These are phyloP conservation scores for Diutina scorzettiae DNA, from an alignment of 1,139 yeast genomes.

Conservation along the genomic window DNA sequence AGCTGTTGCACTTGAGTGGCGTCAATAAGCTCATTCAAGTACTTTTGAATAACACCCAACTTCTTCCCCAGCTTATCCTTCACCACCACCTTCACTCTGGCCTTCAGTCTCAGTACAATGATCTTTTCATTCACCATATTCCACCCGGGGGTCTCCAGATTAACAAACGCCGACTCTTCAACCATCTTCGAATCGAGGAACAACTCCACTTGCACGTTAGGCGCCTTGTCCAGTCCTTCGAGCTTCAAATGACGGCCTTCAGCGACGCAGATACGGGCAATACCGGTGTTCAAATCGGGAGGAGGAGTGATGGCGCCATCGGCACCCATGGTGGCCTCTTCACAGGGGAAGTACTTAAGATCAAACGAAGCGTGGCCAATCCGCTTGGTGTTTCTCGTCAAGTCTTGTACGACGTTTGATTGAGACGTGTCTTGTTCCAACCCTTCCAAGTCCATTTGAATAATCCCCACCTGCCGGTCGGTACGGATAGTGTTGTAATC, in stretches of 20 bases:
- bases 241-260: conserved; percentile 40
- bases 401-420: conserved; percentile 39
- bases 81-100: conserved; percentile 54
- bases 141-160: conserved; percentile 60
- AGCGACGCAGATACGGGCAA: conserved; percentile 46
- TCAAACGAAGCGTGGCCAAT: conserved; percentile 68
- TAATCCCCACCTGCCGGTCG: conserved; percentile 70
- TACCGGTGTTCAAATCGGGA: conserved; percentile 90
- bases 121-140: conserved; percentile 57
- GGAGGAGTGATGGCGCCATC: conserved; percentile 84
- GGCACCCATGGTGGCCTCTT: conserved; percentile 62
- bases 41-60: conserved; percentile 50
- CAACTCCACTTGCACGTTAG: conserved; percentile 62
- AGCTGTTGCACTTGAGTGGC: conserved; percentile 66
- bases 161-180: conserved; percentile 42
- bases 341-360: conserved; percentile 65
- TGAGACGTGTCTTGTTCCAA: conserved; percentile 45
- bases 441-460: conserved; percentile 63
- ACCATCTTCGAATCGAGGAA: conserved; percentile 49
- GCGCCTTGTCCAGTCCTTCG: conserved; percentile 25
- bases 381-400: conserved; percentile 69
- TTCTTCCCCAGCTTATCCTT: conserved; percentile 31
- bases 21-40: conserved; percentile 62
- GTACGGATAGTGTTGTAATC: conserved; percentile 74
- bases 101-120: conserved; percentile 58